Conservation (phyloP, 345 rosid genomes). For the Citrus medica region DNA sequence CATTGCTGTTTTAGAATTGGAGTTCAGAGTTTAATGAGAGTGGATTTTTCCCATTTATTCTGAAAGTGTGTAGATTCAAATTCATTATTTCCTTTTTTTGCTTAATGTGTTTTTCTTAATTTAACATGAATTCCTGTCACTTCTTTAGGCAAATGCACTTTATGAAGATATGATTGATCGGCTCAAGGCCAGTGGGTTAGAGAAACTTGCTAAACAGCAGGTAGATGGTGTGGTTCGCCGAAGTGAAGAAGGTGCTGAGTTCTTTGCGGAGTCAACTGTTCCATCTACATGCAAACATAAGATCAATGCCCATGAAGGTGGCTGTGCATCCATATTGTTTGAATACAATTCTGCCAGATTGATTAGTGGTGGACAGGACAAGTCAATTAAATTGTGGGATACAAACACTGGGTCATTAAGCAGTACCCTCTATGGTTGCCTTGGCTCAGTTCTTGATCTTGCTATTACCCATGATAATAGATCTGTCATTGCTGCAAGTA, state of each 20-base stretch:
- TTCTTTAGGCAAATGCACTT: slow-evolving; percentile 68
- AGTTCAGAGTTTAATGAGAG: background rate
- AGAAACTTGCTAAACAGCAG: slow-evolving; percentile 83
- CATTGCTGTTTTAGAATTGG: background rate
- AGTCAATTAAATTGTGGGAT: slow-evolving; percentile 89
- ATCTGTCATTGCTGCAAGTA: slow-evolving; percentile 89
- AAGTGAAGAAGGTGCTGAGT: slow-evolving; percentile 90
- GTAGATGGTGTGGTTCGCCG: slow-evolving; percentile 94
- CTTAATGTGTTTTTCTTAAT: background rate
- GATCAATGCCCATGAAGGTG: slow-evolving; percentile 90
- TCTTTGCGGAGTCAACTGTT: slow-evolving; percentile 63
- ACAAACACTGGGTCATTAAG: slow-evolving; percentile 61
- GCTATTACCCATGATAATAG: slow-evolving; percentile 73
- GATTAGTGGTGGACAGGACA: slow-evolving; percentile 87
- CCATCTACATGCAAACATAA: slow-evolving; percentile 77
- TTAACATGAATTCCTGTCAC: slow-evolving; percentile 11
- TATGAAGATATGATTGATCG: slow-evolving; percentile 88
- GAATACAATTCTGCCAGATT: slow-evolving; percentile 74
- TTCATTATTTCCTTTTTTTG: background rate
- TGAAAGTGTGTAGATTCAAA: background rate
- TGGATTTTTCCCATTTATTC: background rate
- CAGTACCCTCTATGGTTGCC: slow-evolving; percentile 70
- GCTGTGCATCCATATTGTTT: slow-evolving; percentile 79
- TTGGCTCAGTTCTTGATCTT: slow-evolving; percentile 91
- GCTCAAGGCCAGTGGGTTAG: slow-evolving; percentile 86